These are phyloP conservation scores for Tolypocladium ophioglossoides DNA, from an alignment of 2,329 filamentous ascomycete genomes.

Conservation along the genomic window DNA sequence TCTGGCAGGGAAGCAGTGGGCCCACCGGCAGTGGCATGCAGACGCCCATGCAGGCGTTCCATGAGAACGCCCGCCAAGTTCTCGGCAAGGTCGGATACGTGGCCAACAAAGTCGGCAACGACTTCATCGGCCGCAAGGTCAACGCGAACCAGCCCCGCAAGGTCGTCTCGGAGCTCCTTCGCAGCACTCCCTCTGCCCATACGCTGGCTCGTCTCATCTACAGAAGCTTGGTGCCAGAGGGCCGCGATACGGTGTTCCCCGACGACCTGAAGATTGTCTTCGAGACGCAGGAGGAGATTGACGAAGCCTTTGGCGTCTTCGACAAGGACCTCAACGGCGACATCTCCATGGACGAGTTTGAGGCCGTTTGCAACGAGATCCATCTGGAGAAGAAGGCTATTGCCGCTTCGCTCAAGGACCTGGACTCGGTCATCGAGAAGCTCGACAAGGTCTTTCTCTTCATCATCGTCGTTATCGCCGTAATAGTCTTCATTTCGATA, in stretches of 20 bases:
- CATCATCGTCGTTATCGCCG: conserved; percentile 67
- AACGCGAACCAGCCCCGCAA: conserved; percentile 71
- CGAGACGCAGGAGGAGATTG: conserved; percentile 72
- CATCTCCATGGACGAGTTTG: conserved; percentile 89
- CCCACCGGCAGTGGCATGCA: conserved; percentile 46
- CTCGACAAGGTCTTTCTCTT: conserved; percentile 84
- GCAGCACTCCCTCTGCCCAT: conserved; percentile 63
- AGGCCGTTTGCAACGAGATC: conserved; percentile 88
- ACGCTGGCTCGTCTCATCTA: conserved; percentile 81
- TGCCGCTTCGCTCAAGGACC: conserved; percentile 84
- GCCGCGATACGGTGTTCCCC: conserved; percentile 62
- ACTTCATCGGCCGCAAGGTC: conserved; percentile 72
- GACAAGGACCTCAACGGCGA: conserved; percentile 96
- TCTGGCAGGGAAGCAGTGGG: conserved; percentile 32
- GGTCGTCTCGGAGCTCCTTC: conserved; percentile 69
- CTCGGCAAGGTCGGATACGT: conserved; percentile 76
- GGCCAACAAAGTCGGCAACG: conserved; percentile 76
- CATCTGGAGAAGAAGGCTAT: conserved; percentile 92
- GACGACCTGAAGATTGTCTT: conserved; percentile 76
- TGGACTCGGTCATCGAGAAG: conserved; percentile 87
- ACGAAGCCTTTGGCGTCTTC: conserved; percentile 83
- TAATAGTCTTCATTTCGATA: conserved; percentile 81
- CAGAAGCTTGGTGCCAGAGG: conserved; percentile 69
- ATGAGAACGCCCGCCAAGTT: conserved; percentile 64
- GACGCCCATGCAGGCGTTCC: conserved; percentile 65